Percentiles rank a stretch among this genome's conserved stretches.
phyloP scores from a whole-genome alignment of 495 filamentous ascomycete species.

The Xylaria bambusicola region DNA sequence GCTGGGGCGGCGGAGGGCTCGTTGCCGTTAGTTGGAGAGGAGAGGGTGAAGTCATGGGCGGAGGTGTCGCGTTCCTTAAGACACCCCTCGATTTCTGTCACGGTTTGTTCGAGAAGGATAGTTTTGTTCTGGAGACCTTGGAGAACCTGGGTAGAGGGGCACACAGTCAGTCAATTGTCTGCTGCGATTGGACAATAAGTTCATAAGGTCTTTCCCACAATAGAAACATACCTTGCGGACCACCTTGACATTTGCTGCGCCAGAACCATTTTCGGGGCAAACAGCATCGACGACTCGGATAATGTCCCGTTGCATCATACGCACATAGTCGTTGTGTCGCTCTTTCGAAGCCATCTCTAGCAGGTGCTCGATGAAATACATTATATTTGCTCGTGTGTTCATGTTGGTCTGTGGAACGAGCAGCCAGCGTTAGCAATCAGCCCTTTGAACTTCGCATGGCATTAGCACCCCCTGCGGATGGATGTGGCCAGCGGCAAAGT shows the following conservation, averaged over 20 bases:
- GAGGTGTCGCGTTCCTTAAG: slow-evolving; percentile 70
- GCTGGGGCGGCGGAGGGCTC: slow-evolving; percentile 28
- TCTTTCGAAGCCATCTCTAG: slow-evolving; percentile 82
- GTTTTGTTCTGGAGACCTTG: slow-evolving; percentile 65
- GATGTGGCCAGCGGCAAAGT: too few relatives aligned
- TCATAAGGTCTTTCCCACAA: background rate
- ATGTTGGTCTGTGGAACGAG: slow-evolving; percentile 67
- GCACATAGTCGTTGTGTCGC: slow-evolving; percentile 72
- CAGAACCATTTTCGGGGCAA: slow-evolving; percentile 82
- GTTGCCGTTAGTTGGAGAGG: slow-evolving; percentile 41
- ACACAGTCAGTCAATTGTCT: background rate
- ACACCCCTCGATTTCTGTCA: slow-evolving; percentile 75
- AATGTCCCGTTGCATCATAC: slow-evolving; percentile 94
- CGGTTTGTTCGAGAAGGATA: slow-evolving; percentile 66
- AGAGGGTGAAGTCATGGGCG: slow-evolving; percentile 37
- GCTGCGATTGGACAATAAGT: background rate
- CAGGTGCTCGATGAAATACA: slow-evolving; percentile 97
- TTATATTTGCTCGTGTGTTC: slow-evolving; percentile 97
- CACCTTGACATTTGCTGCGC: slow-evolving; percentile 92
- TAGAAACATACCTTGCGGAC: slow-evolving; percentile 64
- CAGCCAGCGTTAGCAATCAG: background rate
- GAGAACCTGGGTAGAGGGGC: slow-evolving; percentile 54
- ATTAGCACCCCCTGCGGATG: too few relatives aligned
- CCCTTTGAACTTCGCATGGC: too few relatives aligned
- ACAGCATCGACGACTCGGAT: slow-evolving; percentile 85